Base-by-base conservation (phyloP, 2,329 filamentous ascomycete species). In the Ophidiomyces ophidiicola region DNA sequence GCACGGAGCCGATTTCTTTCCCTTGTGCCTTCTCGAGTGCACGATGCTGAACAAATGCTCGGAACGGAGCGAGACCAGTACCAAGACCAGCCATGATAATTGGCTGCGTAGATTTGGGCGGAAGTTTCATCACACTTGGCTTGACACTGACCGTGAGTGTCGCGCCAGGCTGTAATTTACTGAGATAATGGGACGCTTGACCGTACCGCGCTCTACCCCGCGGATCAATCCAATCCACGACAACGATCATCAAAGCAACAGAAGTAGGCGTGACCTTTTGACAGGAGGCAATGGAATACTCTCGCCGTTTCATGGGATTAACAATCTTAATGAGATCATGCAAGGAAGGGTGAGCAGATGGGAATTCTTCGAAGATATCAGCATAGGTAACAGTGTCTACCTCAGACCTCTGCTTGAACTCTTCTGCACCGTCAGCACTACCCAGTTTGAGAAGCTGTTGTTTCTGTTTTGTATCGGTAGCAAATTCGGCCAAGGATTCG, bases 51-150 rank as follows among this genome's bases (percentile, higher is more conserved):
- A 96, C 82, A 57, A 98, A 98, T 44, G 90, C 90, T 49, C 90
- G 85, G 84, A 98, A 98, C n/a, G 90, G 90, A 1, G 90, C 90
- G 15, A 98, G 79, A 57, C 90, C 90, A 0, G 90, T 98, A 47
- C 90, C 90, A n/a, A 96, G 80, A 61, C 90, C 90, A 6, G 90
- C 90, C 88, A 98, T 94, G 70, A 98, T 94, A 57, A 98, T 78
- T 28, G 90, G 90, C 33, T 88, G 84, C 25, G 84, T 90, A 51
- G 87, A 80, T 58, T 78, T 80, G 45, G 74, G 66, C 4, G 90
- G 90, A n/a, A 98, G 74, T 68, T 96, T 98, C 90, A 98, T 98
- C 49, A 96, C 90, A 17, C 86, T 94, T 0, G 90, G 85, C 70
- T 98, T 98, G 60, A 98, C 86, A 23, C 83, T 93, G 43, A 85